phyloP scores from a whole-genome alignment of 83 land plant species.

The Thuja plicata region DNA sequence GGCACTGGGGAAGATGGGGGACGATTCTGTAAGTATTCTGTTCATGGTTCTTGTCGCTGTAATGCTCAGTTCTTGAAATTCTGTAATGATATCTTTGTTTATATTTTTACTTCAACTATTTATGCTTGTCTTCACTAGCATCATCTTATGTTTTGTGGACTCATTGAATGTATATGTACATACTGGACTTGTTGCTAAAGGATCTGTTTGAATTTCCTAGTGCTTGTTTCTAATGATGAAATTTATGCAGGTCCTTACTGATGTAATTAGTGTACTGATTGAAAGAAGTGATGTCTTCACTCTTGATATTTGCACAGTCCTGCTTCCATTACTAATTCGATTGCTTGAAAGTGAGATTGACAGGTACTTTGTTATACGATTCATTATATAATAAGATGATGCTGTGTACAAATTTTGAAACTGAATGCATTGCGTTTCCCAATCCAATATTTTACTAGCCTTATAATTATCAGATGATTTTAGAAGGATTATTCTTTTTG shows the following conservation, averaged over 20 bases:
- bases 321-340: constrained; percentile 72
- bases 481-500: not conserved
- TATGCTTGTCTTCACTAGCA: not conserved
- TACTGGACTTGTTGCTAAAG: not conserved
- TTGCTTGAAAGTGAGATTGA: constrained; percentile 66
- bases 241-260: constrained; percentile 73
- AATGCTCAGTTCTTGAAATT: not conserved
- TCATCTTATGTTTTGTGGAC: not conserved
- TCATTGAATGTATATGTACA: not conserved
- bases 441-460: not conserved
- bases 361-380: constrained; percentile 38
- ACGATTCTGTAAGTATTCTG: constrained; percentile 69
- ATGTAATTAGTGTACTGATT: constrained; percentile 63
- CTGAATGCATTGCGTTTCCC: not conserved
- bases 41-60: not conserved
- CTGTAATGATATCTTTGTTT: not conserved
- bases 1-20: constrained; percentile 87
- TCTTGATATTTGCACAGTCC: constrained; percentile 69
- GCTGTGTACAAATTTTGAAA: not conserved
- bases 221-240: constrained; percentile 8
- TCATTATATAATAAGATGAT: not conserved
- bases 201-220: not conserved
- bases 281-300: constrained; percentile 73
- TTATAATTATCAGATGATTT: not conserved
- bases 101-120: not conserved